These are phyloP conservation scores for Lasiosphaeris hirsuta DNA, from an alignment of 495 filamentous ascomycete genomes.

Conservation along the genomic window DNA sequence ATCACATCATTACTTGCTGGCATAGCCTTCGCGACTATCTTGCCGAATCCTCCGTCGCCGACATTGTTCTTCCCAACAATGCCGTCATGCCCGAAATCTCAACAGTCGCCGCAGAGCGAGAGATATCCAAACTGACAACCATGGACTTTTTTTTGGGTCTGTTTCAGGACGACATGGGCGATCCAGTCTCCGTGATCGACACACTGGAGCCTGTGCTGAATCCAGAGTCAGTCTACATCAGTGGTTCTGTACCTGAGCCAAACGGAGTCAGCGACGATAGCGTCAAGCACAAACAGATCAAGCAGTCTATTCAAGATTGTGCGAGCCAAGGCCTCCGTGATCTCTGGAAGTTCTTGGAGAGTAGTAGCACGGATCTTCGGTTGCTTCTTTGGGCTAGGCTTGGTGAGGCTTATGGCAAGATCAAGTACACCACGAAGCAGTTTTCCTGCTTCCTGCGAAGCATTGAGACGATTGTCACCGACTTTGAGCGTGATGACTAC, in stretches of 20 bases:
- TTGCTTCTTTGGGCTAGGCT: slow-evolving; percentile 85
- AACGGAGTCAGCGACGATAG: slow-evolving; percentile 10
- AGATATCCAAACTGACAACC: slow-evolving; percentile 86
- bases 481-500: slow-evolving; percentile 65
- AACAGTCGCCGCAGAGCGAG: slow-evolving; percentile 71
- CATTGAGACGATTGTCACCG: slow-evolving; percentile 73
- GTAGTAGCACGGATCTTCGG: slow-evolving; percentile 73
- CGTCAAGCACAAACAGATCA: slow-evolving; percentile 19
- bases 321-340: slow-evolving; percentile 57
- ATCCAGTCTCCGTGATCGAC: slow-evolving; percentile 81
- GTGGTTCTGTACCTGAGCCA: slow-evolving; percentile 14
- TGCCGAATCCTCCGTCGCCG: slow-evolving; percentile 29
- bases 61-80: slow-evolving; percentile 77
- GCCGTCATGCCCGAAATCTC: slow-evolving; percentile 87
- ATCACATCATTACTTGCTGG: slow-evolving; percentile 78
- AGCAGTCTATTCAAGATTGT: slow-evolving; percentile 39
- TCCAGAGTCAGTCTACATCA: slow-evolving; percentile 54
- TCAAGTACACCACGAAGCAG: slow-evolving; percentile 79
- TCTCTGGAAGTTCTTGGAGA: slow-evolving; percentile 78
- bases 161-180: slow-evolving; percentile 62
- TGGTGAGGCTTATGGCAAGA: slow-evolving; percentile 77
- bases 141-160: slow-evolving; percentile 93
- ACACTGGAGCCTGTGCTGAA: slow-evolving; percentile 90
- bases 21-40: slow-evolving; percentile 56
- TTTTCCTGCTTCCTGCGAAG: slow-evolving; percentile 80